Evolutionary conservation across 2,329 filamentous ascomycete genomes (phyloP).

Genomic region (Fusarium verticillioides): DNA sequence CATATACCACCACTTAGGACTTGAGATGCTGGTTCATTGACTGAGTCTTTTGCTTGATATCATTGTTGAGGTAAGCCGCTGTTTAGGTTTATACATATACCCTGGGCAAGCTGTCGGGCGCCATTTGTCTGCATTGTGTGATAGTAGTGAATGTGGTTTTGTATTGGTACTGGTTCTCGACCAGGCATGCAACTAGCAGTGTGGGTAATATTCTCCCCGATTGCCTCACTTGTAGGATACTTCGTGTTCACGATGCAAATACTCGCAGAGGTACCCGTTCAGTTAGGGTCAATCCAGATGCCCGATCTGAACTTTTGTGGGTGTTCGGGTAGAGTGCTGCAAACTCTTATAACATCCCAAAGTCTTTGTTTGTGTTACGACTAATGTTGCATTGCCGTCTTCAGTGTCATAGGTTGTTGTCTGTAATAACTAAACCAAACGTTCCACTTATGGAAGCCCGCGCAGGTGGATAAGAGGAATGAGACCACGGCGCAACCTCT

Average conservation of each 20-base stretch:
- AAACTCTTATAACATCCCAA: fast-evolving
- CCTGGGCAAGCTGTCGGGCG: not conserved
- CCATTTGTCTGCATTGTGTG: not conserved
- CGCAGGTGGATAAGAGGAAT: not conserved
- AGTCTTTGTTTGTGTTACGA: not conserved
- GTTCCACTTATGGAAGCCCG: fast-evolving
- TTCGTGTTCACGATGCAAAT: not conserved
- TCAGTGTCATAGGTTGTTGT: no score
- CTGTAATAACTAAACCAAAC: fast-evolving
- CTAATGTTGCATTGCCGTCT: fast-evolving
- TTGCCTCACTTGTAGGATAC: no score
- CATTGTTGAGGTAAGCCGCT: not conserved
- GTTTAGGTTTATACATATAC: not conserved
- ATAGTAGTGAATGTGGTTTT: not conserved
- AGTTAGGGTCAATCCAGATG: no score
- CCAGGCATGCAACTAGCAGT: no score
- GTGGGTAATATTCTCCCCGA: not conserved
- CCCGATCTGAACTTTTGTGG: not conserved
- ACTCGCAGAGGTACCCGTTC: not conserved
- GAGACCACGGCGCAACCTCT: not conserved
- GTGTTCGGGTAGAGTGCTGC: not conserved
- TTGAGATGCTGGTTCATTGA: slow-evolving; percentile 20
- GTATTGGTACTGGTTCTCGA: not conserved
- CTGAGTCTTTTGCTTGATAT: not conserved
- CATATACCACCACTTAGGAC: slow-evolving; percentile 42